Evolutionary conservation across 179 eudicot genomes (phyloP).

Genomic region (Silene vulgaris): DNA sequence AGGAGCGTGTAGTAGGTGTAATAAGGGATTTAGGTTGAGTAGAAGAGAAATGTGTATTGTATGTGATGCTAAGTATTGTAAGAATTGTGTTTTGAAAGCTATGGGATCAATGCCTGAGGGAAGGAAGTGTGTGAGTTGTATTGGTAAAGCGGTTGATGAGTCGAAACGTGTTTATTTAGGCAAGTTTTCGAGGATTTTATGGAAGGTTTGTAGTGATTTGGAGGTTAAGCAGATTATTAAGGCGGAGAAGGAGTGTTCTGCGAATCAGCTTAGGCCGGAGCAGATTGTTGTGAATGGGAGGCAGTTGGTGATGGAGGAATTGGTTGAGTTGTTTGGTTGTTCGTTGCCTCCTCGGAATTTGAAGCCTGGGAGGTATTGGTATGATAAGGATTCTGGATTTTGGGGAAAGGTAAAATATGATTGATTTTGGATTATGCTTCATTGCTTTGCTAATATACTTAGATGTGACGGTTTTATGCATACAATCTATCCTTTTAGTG

Average conservation of each 20-base stretch:
- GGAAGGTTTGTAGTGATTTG: background rate
- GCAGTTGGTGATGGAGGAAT: background rate
- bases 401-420: constrained; percentile 9
- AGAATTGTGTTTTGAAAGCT: background rate
- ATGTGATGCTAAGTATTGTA: constrained; percentile 10
- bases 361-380: constrained; percentile 15
- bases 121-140: constrained; percentile 9
- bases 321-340: background rate
- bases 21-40: background rate
- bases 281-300: constrained; percentile 10
- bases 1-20: background rate
- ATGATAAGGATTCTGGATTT: constrained; percentile 9
- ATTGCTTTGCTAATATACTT: background rate
- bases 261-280: background rate
- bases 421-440: background rate
- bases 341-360: constrained; percentile 1
- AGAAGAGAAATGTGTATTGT: background rate
- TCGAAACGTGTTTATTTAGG: constrained; percentile 5
- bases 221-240: constrained; percentile 10
- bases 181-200: background rate
- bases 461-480: too few relatives aligned
- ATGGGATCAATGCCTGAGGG: constrained; percentile 13
- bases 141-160: constrained; percentile 8
- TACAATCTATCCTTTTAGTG: too few relatives aligned
- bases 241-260: constrained; percentile 16